Conservation (phyloP, 768 basidiomycete genomes). For the Podaxis sp. region DNA sequence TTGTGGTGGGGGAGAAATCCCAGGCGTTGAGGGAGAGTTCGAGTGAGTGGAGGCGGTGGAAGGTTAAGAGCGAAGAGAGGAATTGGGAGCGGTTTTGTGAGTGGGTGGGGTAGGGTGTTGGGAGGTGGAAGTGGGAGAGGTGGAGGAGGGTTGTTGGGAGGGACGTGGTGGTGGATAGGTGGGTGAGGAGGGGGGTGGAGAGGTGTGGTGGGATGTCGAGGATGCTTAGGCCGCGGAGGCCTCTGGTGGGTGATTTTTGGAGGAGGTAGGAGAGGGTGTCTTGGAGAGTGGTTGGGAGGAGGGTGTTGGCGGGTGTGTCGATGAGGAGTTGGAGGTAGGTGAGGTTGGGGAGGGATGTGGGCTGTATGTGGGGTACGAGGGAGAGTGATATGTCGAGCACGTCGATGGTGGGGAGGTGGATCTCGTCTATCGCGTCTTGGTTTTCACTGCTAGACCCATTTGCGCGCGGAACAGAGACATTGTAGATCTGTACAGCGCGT, state of each 20-base stretch:
- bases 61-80: slow-evolving; percentile 25
- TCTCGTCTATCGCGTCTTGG: slow-evolving; percentile 32
- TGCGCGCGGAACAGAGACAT: slow-evolving; percentile 18
- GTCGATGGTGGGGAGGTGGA: slow-evolving; percentile 29
- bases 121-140: slow-evolving; percentile 13
- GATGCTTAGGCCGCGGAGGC: slow-evolving; percentile 11
- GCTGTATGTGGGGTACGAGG: background rate
- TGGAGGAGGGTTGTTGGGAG: background rate
- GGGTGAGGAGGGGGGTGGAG: background rate
- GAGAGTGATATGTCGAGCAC: slow-evolving; percentile 17
- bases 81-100: background rate
- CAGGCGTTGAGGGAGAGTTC: slow-evolving; percentile 1
- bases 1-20: slow-evolving; percentile 18
- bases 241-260: background rate
- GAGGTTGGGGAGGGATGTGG: background rate
- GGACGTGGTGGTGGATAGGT: background rate
- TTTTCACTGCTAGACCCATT: slow-evolving; percentile 22
- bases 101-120: background rate
- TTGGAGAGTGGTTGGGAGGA: background rate
- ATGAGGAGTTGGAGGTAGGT: slow-evolving; percentile 10
- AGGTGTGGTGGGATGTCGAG: background rate
- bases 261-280: background rate
- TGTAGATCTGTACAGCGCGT: slow-evolving; percentile 34
- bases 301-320: background rate
- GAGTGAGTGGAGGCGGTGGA: slow-evolving; percentile 24